phyloP scores from a whole-genome alignment of 495 filamentous ascomycete species.

The Thermothielavioides terrestris region DNA sequence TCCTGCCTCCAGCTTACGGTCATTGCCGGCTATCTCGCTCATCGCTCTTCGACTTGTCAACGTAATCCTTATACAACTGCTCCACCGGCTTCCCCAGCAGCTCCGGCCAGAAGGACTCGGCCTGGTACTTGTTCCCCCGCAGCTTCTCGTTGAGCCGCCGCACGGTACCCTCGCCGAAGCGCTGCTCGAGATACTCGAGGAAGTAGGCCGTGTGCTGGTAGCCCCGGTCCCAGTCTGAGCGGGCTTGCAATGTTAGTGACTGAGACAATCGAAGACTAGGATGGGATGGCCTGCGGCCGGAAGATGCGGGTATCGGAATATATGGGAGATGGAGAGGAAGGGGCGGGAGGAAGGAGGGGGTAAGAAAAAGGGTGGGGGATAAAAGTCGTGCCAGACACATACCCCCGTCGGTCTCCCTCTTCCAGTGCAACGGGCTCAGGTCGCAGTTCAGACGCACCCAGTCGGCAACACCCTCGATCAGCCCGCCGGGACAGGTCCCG shows the following conservation, averaged over 20 bases:
- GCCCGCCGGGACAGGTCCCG: slow-evolving; percentile 58
- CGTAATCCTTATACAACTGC: slow-evolving; percentile 68
- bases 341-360: neutral
- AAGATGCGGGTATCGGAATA: no score
- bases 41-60: slow-evolving; percentile 16
- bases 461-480: slow-evolving; percentile 91
- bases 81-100: slow-evolving; percentile 56
- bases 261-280: no score
- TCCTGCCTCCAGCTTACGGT: neutral
- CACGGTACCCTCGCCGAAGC: slow-evolving; percentile 64
- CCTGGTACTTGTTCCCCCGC: slow-evolving; percentile 47
- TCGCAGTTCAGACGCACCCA: slow-evolving; percentile 76
- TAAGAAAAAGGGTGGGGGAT: neutral
- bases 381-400: neutral
- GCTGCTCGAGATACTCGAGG: slow-evolving; percentile 60
- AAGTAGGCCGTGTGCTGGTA: slow-evolving; percentile 94
- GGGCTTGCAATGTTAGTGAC: no score
- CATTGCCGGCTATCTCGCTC: neutral
- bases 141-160: slow-evolving; percentile 64
- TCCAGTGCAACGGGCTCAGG: slow-evolving; percentile 80
- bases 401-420: slow-evolving; percentile 32
- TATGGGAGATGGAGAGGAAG: neutral
- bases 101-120: slow-evolving; percentile 60
- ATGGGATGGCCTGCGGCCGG: neutral
- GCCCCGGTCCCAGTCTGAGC: slow-evolving; percentile 69